Evolutionary conservation across 345 rosid genomes (phyloP), one percentile per base, ranked within the genome.

Genomic region (Streptanthus diversifolius): DNA sequence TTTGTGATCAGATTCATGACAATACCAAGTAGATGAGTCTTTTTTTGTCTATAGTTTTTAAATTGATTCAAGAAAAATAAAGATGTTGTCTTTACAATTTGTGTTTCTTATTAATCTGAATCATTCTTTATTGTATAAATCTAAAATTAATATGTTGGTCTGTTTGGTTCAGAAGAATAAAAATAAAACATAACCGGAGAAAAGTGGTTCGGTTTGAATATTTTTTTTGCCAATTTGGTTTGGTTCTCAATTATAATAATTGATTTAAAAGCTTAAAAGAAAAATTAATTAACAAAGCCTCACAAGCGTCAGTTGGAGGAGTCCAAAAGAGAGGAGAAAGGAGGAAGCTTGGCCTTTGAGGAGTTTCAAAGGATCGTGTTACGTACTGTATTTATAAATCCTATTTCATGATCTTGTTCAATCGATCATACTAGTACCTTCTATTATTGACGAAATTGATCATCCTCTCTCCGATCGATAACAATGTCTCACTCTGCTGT

Each of bases 401-500:
- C 19, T 30, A 30, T 2, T 12, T 33, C 68, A 49, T 60, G 22
- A 39, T 75, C 67, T 66, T 48, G 3, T 22, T 73, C 58, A 56
- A 15, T 55, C 63, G 43, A 37, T 55, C 8, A 65, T 40, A 49
- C 29, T 48, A 60, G 8, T 21, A 30, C 4, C 33, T 27, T 5
- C 32, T 4, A 60, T 0, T 22, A 25, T 48, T 48, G 60, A 56
- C 13, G 68, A 17, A 9, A 32, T 22, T 21, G 4, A 33, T 47
- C 40, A 32, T 45, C 30, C 41, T 65, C 36, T 36, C 45, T 49
- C 47, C 47, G 47, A 68, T 68, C 68, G 4, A 49, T 15, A 48
- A 21, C 63, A 40, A 75, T 75, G 79, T 75, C 79, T 52, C 70
- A 75, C 69, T 68, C 79, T 61, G 70, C 79, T 49, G 41, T 75